Conservation (phyloP, 495 filamentous ascomycete genomes). For the Aspergillus hancockii region DNA sequence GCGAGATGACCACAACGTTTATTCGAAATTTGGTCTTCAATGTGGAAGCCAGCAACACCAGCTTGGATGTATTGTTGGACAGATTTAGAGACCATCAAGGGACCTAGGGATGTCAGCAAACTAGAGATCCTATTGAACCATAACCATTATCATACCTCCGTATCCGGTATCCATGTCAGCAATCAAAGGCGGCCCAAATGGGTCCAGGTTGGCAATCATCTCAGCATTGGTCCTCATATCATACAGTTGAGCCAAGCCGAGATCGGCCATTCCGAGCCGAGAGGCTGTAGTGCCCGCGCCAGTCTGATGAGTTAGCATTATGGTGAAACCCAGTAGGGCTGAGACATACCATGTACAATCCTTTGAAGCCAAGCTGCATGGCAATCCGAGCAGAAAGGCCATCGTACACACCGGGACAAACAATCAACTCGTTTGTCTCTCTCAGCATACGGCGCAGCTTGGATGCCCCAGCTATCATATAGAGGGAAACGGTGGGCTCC, state of each 20-base stretch:
- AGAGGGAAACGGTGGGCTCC: slow-evolving; percentile 34
- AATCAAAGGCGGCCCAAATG: slow-evolving; percentile 58
- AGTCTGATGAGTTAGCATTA: slow-evolving; percentile 43
- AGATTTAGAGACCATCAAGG: slow-evolving; percentile 62
- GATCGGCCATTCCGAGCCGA: slow-evolving; percentile 62
- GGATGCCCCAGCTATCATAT: slow-evolving; percentile 42
- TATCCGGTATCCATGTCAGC: slow-evolving; percentile 73
- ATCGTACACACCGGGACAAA: slow-evolving; percentile 70
- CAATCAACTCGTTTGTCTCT: slow-evolving; percentile 44
- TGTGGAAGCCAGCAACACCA: slow-evolving; percentile 69
- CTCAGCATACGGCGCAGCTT: slow-evolving; percentile 48
- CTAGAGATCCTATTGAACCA: neutral
- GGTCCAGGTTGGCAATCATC: slow-evolving; percentile 66
- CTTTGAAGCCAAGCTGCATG: slow-evolving; percentile 59
- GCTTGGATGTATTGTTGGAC: slow-evolving; percentile 66
- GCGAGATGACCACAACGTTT: slow-evolving; percentile 67
- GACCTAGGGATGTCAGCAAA: slow-evolving; percentile 35
- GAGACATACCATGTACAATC: slow-evolving; percentile 63
- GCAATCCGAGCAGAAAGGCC: slow-evolving; percentile 67
- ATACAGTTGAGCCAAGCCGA: slow-evolving; percentile 62
- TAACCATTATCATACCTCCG: slow-evolving; percentile 42
- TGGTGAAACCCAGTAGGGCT: neutral
- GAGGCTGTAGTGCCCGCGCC: slow-evolving; percentile 69
- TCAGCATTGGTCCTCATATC: slow-evolving; percentile 67
- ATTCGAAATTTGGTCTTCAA: slow-evolving; percentile 69